phyloP scores from a whole-genome alignment of 495 filamentous ascomycete genomes.

The Aspergillus olivimuriae region DNA sequence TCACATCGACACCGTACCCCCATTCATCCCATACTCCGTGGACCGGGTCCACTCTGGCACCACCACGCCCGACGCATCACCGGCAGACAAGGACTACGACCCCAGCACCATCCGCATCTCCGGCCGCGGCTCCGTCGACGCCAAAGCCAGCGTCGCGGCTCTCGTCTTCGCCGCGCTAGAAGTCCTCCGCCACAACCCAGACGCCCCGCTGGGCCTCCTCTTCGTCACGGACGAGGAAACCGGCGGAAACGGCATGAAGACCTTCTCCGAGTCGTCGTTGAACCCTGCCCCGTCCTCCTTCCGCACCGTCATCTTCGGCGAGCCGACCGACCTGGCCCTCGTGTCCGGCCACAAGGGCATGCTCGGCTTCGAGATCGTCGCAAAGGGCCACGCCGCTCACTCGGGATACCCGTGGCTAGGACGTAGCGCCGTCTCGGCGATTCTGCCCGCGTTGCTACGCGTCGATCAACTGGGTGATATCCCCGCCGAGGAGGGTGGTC shows the following conservation, averaged over 20 bases:
- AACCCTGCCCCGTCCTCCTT: constrained; percentile 34
- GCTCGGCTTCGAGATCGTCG: constrained; percentile 53
- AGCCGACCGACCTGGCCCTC: constrained; percentile 83
- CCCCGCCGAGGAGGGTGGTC: constrained; percentile 36
- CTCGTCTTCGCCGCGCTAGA: constrained; percentile 63
- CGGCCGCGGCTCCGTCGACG: constrained; percentile 84
- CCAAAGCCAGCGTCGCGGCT: constrained; percentile 80
- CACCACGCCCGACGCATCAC: constrained; percentile 12
- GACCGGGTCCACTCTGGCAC: constrained; percentile 3
- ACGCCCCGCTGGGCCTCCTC: constrained; percentile 57
- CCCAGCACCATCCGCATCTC: constrained; percentile 46
- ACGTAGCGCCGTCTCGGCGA: constrained; percentile 65
- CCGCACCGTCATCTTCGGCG: constrained; percentile 76
- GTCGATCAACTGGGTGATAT: constrained; percentile 51
- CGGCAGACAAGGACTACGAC: constrained; percentile 30
- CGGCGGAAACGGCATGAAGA: constrained; percentile 76
- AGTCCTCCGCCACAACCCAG: constrained; percentile 42
- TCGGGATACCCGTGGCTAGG: constrained; percentile 87
- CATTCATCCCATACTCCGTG: constrained; percentile 53
- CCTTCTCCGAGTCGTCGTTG: constrained; percentile 35
- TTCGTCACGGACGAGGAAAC: constrained; percentile 89
- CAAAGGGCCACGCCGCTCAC: constrained; percentile 74
- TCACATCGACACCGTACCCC: constrained; percentile 67
- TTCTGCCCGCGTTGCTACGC: constrained; percentile 59
- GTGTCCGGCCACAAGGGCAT: constrained; percentile 88